Percentiles rank a stretch among this genome's conserved stretches.
phyloP scores from a whole-genome alignment of 2,329 filamentous ascomycete genomes.

The Ophiostoma angusticollis region DNA sequence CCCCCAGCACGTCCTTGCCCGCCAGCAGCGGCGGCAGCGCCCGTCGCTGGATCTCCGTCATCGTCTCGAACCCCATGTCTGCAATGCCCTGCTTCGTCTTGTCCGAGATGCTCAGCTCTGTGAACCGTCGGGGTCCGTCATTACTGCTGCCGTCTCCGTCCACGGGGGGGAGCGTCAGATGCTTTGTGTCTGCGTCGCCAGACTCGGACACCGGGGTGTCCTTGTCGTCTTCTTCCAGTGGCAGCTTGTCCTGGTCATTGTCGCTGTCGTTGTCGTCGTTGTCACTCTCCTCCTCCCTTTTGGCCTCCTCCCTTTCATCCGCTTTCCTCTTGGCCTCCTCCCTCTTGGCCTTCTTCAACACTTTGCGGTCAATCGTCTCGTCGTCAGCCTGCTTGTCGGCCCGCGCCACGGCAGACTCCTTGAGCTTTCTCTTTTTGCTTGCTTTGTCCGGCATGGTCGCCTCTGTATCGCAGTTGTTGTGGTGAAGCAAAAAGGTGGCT shows the following conservation, averaged over 20 bases:
- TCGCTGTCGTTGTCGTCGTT: slow-evolving; percentile 10
- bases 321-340: not conserved
- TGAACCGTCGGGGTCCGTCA: slow-evolving; percentile 40
- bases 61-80: slow-evolving; percentile 85
- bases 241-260: too few relatives aligned
- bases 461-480: too few relatives aligned
- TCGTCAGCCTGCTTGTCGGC: slow-evolving; percentile 10
- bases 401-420: slow-evolving; percentile 18
- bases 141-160: slow-evolving; percentile 37
- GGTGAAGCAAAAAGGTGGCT: too few relatives aligned
- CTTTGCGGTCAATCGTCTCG: slow-evolving; percentile 9
- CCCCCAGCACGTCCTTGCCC: slow-evolving; percentile 80
- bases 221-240: slow-evolving; percentile 7
- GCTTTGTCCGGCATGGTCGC: slow-evolving; percentile 15
- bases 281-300: slow-evolving; percentile 5
- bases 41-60: slow-evolving; percentile 88
- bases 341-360: slow-evolving; percentile 12
- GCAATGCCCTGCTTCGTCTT: slow-evolving; percentile 79
- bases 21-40: slow-evolving; percentile 80
- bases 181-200: slow-evolving; percentile 24
- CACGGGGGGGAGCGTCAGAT: slow-evolving; percentile 40
- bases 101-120: slow-evolving; percentile 72
- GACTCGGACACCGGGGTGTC: slow-evolving; percentile 14
- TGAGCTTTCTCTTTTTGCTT: slow-evolving; percentile 25
- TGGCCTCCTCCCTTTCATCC: slow-evolving; percentile 14